Evolutionary conservation across 2,329 filamentous ascomycete genomes (phyloP), one percentile per base, ranked within the genome.

Genomic region (Epichloe bromicola): DNA sequence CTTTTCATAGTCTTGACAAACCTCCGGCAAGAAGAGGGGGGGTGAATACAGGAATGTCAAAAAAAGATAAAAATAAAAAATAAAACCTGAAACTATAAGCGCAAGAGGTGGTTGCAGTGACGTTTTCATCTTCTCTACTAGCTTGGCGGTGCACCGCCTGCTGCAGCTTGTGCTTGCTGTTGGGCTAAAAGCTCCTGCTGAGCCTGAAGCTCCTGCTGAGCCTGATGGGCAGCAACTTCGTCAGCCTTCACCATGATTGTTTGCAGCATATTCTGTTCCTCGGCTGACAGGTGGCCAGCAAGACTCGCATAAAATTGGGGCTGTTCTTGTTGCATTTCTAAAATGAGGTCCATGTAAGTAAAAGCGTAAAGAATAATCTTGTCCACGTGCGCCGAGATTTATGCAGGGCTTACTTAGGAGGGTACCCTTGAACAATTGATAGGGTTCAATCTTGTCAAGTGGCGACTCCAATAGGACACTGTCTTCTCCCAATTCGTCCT

Each of bases 361-460:
- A 34, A 8, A 7, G n/a, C 10, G 6, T 38, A 14, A 14, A 37
- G n/a, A 17, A 6, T 15, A n/a, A 20, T 17, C 8, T 30, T 7
- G 15, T 46, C 7, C 26, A 23, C 37, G 19, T 26, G 23, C 14
- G 36, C 8, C 8, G 15, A 46, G 15, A 46, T 17, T 17, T 50
- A 42, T 15, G 10, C 5, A 23, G 8, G 23, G 80, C 87, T 68
- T 81, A 95, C 90, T 85, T 63, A 91, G 69, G 58, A 97, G 73
- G 17, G 87, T 83, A 55, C 79, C 75, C 65, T 88, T 85, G 78
- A 98, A 96, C 55, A 95, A 74, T 64, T 83, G 79, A 63, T 98
- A 98, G 2, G 91, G 90, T 70, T 98, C 93, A 55, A 98, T 78
- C 71, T 93, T 93, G 68, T 98, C 93, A 23, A 98, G 76, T 15